phyloP scores from a whole-genome alignment of 2,329 filamentous ascomycete species.

The Penicillium frequentans region DNA sequence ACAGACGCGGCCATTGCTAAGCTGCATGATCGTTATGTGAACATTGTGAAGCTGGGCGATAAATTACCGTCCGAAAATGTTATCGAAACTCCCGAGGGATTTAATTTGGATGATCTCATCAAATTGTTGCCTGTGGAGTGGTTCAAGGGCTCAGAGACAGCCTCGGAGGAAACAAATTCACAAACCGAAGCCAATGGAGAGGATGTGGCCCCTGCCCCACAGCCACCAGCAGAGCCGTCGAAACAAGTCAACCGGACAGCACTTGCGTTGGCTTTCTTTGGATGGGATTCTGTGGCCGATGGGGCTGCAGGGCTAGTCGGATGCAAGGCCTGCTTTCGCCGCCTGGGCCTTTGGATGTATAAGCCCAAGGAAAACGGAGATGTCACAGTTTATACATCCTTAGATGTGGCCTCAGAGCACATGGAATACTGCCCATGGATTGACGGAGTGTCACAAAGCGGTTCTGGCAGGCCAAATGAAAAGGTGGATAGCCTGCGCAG shows the following conservation, averaged over 20 bases:
- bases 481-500: slow-evolving; percentile 36
- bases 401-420: slow-evolving; percentile 72
- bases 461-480: slow-evolving; percentile 31
- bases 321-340: slow-evolving; percentile 83
- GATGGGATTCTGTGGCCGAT: slow-evolving; percentile 64
- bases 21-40: slow-evolving; percentile 65
- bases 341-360: slow-evolving; percentile 93
- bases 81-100: slow-evolving; percentile 32
- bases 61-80: slow-evolving; percentile 35
- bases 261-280: slow-evolving; percentile 68
- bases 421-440: slow-evolving; percentile 84
- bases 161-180: neutral
- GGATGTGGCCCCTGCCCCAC: neutral
- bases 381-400: slow-evolving; percentile 43
- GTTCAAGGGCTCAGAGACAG: slow-evolving; percentile 15
- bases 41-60: slow-evolving; percentile 39
- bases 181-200: neutral
- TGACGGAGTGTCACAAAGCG: slow-evolving; percentile 62
- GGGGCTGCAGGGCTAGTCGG: slow-evolving; percentile 63
- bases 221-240: slow-evolving; percentile 10
- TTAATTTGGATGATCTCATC: slow-evolving; percentile 33
- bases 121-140: slow-evolving; percentile 29
- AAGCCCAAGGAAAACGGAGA: slow-evolving; percentile 65
- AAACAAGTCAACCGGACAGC: slow-evolving; percentile 59
- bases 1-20: slow-evolving; percentile 58